Evolutionary conservation across 2,329 filamentous ascomycete species (phyloP), one percentile per base, ranked within the genome.

Genomic region (Fusarium sp.): DNA sequence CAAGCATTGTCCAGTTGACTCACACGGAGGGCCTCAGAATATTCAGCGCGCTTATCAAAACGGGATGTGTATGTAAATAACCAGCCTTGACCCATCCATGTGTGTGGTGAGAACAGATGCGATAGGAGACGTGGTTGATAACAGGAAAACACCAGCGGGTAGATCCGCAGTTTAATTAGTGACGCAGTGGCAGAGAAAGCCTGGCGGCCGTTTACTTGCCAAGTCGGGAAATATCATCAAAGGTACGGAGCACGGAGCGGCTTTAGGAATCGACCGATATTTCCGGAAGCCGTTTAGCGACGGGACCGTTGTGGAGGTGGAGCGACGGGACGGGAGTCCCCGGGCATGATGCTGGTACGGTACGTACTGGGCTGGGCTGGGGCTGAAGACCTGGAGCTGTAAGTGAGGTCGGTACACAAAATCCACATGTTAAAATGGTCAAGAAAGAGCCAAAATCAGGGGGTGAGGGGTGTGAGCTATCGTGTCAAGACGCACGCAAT

Each of bases 131-230:
- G 21, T 31, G n/a, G 32, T 35, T 25, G 35, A 50, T 50, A 52
- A 48, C 29, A 31, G 29, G 36, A 17, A 44, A 36, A 50, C n/a
- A 41, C 53, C 46, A 55, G 50, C 62, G 62, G 62, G 50, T 65
- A 65, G 62, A 65, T 65, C 62, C 62, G 62, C 33, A 50, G 39
- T 49, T 64, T 57, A 60, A 54, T 49, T 59, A 55, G 43, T 51
- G 47, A 61, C 35, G 33, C n/a, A 33, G 35, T 19, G 33, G 38
- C 23, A 44, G 17, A 50, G 43, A 44, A 21, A 50, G 43, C 36
- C 41, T 36, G 55, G 36, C 42, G 55, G 36, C 42, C 49, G 23
- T 63, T 57, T 61, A 65, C 55, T 62, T 64, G 50, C 61, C 56
- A 36, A 36, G 50, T 57, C 53, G 23, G 61, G 61, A 63, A 63